phyloP scores from a whole-genome alignment of 192 early-diverging fungal genomes.

The Chytriomyces sp. region DNA sequence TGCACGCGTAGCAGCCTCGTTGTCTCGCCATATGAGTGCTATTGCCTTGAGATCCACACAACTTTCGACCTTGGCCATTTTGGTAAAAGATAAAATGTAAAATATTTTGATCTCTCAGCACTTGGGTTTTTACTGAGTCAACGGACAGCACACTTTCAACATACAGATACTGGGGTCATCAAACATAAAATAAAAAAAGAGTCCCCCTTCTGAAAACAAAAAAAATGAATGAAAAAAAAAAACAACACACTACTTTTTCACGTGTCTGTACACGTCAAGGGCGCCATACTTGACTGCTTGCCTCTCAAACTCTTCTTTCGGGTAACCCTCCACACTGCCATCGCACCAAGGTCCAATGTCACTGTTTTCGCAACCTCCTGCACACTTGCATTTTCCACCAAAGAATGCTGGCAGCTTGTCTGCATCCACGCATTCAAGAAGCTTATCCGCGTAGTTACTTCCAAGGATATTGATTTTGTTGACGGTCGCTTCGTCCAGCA shows the following conservation, averaged over 20 bases:
- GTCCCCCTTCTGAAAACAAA: no score
- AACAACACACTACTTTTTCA: slow-evolving; percentile 14
- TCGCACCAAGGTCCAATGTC: slow-evolving; percentile 66
- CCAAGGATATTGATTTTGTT: slow-evolving; percentile 60
- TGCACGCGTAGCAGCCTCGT: slow-evolving; percentile 32
- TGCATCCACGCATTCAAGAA: slow-evolving; percentile 54
- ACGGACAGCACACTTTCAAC: no score
- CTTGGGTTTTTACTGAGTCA: no score
- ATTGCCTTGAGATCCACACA: slow-evolving; percentile 16
- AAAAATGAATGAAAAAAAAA: no score
- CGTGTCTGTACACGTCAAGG: slow-evolving; percentile 29
- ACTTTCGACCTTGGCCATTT: no score
- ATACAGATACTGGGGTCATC: no score
- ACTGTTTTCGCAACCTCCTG: slow-evolving; percentile 50
- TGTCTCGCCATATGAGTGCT: slow-evolving; percentile 23
- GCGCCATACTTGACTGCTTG: slow-evolving; percentile 23
- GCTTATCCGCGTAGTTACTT: slow-evolving; percentile 45
- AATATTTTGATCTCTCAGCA: no score
- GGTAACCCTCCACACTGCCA: slow-evolving; percentile 56
- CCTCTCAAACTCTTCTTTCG: slow-evolving; percentile 49
- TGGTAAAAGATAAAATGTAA: no score
- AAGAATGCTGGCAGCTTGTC: slow-evolving; percentile 46
- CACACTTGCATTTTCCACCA: slow-evolving; percentile 51
- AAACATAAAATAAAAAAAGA: no score
- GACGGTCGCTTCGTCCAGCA: slow-evolving; percentile 61